Base-by-base conservation (phyloP, 345 rosid species). In the Combretum micranthum region DNA sequence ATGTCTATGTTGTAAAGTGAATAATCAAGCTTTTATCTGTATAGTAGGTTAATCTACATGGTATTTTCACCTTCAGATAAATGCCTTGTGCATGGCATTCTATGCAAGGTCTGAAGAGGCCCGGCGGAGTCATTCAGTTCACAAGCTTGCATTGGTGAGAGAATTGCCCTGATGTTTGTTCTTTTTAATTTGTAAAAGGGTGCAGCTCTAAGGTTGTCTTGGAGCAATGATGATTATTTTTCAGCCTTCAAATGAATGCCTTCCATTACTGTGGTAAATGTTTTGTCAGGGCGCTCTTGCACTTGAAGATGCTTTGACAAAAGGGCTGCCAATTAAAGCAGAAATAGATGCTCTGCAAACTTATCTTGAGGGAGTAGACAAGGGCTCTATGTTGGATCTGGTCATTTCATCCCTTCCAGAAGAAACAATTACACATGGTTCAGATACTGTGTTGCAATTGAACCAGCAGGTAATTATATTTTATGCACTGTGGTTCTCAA, bases 101-200 rank as follows among this genome's bases (percentile, higher is more conserved):
- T 89, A 81, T 72, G 99, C 96, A 2, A 83, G 90, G 62, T 89
- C 96, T 56, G 96, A 89, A 77, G 97, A 86, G 75, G 87, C 96
- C 55, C 90, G 88, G 43, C 83, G 82, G 71, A 87, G 82, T 72
- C 87, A 89, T 78, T 89, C 90, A 64, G 85, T 81, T 78, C 96
- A 89, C 79, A 93, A 83, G 85, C 96, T 93, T 65, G 90, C 97
- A 57, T 68, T 85, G 88, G 99, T 93, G 78, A 74, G 57, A 53
- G 53, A 63, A 39, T 21, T 32, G 42, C 23, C 32, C 39, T 32
- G 10, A 44, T 20, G 12, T 15, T 47, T 53, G 57, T 62, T 17
- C 5, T 10, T 18, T 18, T 48, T 20, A 48, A n/a, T 53, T 15
- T 0, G 4, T 44, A 2, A 14, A 17, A 46, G 25, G 19, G 4